Percentiles rank a stretch among this genome's conserved stretches.
Conservation (phyloP, 2,329 filamentous ascomycete species). For the Botrytis aclada region DNA sequence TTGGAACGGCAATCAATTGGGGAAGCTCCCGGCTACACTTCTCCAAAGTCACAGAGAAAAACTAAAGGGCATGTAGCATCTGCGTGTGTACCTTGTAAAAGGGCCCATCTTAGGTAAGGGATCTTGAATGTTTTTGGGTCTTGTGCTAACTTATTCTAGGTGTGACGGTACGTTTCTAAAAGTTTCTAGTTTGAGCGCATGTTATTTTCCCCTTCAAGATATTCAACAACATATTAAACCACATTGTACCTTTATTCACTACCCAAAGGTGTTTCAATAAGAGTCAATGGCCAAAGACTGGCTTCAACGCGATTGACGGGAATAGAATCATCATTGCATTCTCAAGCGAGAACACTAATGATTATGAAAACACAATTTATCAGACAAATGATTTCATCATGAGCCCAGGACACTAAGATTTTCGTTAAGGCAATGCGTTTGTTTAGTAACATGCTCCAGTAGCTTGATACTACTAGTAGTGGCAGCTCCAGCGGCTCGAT, state of each 20-base stretch:
- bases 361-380: neutral
- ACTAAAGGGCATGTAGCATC: slow-evolving; percentile 81
- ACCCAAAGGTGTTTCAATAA: neutral
- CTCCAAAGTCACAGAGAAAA: slow-evolving; percentile 62
- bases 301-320: neutral
- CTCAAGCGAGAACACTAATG: slow-evolving; percentile 5
- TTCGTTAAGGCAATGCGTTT: neutral
- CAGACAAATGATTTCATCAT: neutral
- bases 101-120: slow-evolving; percentile 67
- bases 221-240: neutral
- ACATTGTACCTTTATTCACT: no score
- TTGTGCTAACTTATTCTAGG: slow-evolving; percentile 44
- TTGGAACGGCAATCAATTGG: slow-evolving; percentile 39
- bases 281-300: neutral
- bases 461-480: neutral
- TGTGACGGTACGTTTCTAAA: slow-evolving; percentile 58
- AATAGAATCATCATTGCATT: neutral
- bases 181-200: neutral
- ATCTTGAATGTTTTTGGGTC: slow-evolving; percentile 14
- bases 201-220: slow-evolving; percentile 16
- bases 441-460: slow-evolving; percentile 5
- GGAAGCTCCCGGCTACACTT: slow-evolving; percentile 50
- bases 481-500: neutral
- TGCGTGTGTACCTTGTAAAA: slow-evolving; percentile 82
- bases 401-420: neutral